Evolutionary conservation across 2,329 filamentous ascomycete genomes (phyloP).

Genomic region (Xylogone sp.): DNA sequence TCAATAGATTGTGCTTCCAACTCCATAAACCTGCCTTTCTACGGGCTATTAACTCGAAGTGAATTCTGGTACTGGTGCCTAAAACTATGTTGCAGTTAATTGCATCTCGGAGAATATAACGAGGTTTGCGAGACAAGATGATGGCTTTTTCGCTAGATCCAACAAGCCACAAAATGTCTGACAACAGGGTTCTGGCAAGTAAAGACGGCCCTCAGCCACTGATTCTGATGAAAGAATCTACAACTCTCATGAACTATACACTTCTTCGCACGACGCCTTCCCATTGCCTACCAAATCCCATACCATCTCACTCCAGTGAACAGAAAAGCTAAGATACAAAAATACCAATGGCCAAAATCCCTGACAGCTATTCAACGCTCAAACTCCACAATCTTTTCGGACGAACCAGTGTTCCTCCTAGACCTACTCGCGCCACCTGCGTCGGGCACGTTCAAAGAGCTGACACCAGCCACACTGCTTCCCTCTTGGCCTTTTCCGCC

Average conservation of each 20-base stretch:
- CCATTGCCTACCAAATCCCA: not conserved
- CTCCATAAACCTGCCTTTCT: no score
- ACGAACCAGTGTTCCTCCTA: slow-evolving; percentile 25
- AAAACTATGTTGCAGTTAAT: not conserved
- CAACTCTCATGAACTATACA: not conserved
- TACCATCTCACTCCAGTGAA: not conserved
- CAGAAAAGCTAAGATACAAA: not conserved
- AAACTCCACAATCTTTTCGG: slow-evolving; percentile 43
- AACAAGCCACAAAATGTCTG: no score
- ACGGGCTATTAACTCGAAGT: not conserved
- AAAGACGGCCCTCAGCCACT: no score
- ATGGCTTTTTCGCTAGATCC: no score
- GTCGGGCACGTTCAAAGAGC: slow-evolving; percentile 13
- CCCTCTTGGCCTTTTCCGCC: slow-evolving; percentile 28
- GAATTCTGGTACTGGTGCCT: not conserved
- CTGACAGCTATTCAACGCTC: slow-evolving; percentile 28
- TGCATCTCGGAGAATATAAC: no score
- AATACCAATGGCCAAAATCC: not conserved
- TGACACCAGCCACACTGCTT: slow-evolving; percentile 11
- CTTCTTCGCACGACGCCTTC: not conserved
- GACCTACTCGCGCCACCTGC: slow-evolving; percentile 22
- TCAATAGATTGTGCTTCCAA: no score
- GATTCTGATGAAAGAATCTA: not conserved
- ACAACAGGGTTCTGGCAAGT: no score
- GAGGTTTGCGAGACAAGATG: no score